Percentiles rank a stretch among this genome's conserved stretches.
Evolutionary conservation across 768 basidiomycete species (phyloP).

Genomic region (Lentinus tigrinus): DNA sequence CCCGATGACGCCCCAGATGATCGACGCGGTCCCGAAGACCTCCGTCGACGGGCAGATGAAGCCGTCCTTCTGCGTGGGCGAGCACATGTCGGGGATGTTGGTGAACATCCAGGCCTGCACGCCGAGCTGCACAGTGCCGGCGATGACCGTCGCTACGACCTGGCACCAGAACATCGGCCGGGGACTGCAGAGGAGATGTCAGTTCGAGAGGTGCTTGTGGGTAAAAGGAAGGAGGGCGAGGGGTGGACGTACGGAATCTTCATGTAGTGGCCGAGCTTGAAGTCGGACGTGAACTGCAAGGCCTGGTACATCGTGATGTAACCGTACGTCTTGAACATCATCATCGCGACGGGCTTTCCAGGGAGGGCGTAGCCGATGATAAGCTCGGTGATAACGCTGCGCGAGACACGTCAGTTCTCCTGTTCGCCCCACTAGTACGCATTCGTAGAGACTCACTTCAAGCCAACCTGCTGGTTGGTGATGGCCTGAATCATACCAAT

Average conservation of each 20-base stretch:
- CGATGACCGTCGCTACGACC: conserved; percentile 63
- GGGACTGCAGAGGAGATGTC: conserved; percentile 32
- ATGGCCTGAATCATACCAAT: conserved; percentile 66
- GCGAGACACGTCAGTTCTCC: neutral
- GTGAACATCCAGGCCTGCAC: conserved; percentile 80
- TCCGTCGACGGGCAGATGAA: conserved; percentile 72
- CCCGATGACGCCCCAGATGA: conserved; percentile 77
- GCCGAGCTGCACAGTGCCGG: conserved; percentile 71
- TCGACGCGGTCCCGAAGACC: conserved; percentile 77
- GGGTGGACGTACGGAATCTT: conserved; percentile 50
- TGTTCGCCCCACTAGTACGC: too few species aligned
- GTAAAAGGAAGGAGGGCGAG: neutral
- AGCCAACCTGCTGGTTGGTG: conserved; percentile 76
- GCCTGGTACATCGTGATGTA: conserved; percentile 73
- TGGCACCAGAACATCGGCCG: conserved; percentile 72
- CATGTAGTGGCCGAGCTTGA: conserved; percentile 75
- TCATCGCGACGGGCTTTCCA: conserved; percentile 76
- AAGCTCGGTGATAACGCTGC: conserved; percentile 73
- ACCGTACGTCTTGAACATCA: conserved; percentile 86
- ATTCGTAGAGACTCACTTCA: conserved; percentile 36
- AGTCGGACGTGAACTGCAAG: conserved; percentile 66
- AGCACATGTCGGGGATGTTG: conserved; percentile 64
- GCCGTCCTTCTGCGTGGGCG: conserved; percentile 48
- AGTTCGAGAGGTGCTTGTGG: neutral
- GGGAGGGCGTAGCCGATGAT: conserved; percentile 80